Percentiles rank a stretch among this genome's conserved stretches.
Conservation (phyloP, 2,329 filamentous ascomycete genomes). For the Metarhizium album region DNA sequence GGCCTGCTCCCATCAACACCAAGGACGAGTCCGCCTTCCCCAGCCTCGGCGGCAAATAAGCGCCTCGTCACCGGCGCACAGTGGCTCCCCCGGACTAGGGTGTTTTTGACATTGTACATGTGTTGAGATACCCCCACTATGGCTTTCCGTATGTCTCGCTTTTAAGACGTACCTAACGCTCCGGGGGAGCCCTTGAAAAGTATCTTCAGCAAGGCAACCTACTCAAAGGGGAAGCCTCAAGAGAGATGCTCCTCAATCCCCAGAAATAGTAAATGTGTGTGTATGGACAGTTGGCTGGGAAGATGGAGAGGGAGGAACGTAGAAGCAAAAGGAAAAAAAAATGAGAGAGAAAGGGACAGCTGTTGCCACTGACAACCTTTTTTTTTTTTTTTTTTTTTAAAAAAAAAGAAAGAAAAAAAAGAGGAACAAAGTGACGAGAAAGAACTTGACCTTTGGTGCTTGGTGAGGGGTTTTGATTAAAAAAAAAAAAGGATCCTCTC, state of each 20-base stretch:
- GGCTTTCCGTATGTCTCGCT: conserved; percentile 5
- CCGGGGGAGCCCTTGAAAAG: neutral
- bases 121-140: conserved; percentile 6
- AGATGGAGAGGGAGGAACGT: neutral
- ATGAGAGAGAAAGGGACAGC: neutral
- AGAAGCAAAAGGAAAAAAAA: no score
- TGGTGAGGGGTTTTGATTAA: conserved; percentile 8
- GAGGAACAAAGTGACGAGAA: conserved; percentile 4
- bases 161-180: conserved; percentile 4
- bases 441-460: conserved; percentile 21
- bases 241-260: neutral
- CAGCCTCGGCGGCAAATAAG: conserved; percentile 46
- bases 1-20: conserved; percentile 37
- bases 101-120: conserved; percentile 6
- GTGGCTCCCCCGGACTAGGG: neutral
- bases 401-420: neutral
- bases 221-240: neutral
- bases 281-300: neutral
- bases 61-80: conserved; percentile 5
- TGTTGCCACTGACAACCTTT: neutral
- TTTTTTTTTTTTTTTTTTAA: no score
- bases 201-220: neutral
- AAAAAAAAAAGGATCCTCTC: no score
- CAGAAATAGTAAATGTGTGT: neutral
- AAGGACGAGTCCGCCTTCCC: conserved; percentile 49